Conservation (phyloP, 2,329 filamentous ascomycete species). For the Colletotrichum aenigma region DNA sequence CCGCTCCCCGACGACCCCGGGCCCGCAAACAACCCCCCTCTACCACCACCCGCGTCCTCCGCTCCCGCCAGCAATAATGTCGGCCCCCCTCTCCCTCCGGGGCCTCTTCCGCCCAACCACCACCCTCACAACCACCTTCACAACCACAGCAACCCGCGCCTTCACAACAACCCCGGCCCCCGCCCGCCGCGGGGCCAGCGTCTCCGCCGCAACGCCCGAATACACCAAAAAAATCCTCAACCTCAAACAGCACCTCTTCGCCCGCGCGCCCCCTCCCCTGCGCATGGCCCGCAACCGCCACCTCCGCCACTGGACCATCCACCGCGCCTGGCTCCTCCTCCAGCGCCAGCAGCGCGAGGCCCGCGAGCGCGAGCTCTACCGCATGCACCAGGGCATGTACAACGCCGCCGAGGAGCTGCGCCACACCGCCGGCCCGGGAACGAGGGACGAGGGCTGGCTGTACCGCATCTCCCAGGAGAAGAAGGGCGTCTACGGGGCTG, state of each 20-base stretch:
- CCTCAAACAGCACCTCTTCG: slow-evolving; percentile 53
- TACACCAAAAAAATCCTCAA: slow-evolving; percentile 48
- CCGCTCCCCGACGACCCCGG: neutral
- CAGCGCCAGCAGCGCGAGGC: slow-evolving; percentile 69
- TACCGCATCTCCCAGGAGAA: slow-evolving; percentile 92
- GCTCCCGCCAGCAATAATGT: neutral
- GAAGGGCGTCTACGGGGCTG: slow-evolving; percentile 76
- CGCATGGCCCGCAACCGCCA: slow-evolving; percentile 86
- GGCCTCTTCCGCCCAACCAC: neutral
- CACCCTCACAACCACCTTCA: neutral
- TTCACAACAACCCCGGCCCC: slow-evolving; percentile 19
- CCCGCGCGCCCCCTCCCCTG: slow-evolving; percentile 68
- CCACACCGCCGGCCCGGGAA: slow-evolving; percentile 59
- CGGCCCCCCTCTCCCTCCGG: neutral
- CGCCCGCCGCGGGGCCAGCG: slow-evolving; percentile 18
- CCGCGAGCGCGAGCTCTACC: slow-evolving; percentile 73
- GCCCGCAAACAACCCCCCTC: neutral
- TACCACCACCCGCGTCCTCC: neutral
- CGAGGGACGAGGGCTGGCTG: slow-evolving; percentile 69
- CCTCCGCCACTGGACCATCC: slow-evolving; percentile 98
- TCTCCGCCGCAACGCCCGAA: slow-evolving; percentile 34
- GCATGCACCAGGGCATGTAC: slow-evolving; percentile 82
- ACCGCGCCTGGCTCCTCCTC: slow-evolving; percentile 90
- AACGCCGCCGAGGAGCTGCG: slow-evolving; percentile 85
- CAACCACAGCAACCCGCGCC: slow-evolving; percentile 1